These are phyloP conservation scores for Laetiporus sulphureus DNA, from an alignment of 1,284 basidiomycete species.

Conservation along the genomic window DNA sequence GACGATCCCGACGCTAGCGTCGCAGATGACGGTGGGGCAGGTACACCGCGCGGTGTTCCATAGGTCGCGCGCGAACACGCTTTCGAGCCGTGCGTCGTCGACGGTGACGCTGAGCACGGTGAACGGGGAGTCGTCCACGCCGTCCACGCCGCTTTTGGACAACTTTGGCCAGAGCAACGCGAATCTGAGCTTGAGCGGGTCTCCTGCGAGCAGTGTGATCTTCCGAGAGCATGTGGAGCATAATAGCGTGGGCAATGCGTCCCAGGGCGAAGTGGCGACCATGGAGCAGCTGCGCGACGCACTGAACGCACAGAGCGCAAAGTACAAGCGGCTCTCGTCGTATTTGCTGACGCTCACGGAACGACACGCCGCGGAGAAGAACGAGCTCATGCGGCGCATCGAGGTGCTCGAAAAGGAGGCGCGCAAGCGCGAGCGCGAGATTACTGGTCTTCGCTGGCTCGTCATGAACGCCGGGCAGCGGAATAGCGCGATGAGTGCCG, in stretches of 20 bases:
- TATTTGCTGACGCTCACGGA: slow-evolving; percentile 35
- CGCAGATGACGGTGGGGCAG: slow-evolving; percentile 6
- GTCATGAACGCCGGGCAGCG: slow-evolving; percentile 29
- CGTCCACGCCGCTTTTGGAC: no score
- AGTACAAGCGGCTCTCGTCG: slow-evolving; percentile 31
- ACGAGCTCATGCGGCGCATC: slow-evolving; percentile 31
- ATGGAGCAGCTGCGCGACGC: slow-evolving; percentile 25
- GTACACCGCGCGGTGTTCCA: slow-evolving; percentile 8
- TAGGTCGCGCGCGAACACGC: slow-evolving; percentile 6
- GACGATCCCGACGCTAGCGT: slow-evolving; percentile 7
- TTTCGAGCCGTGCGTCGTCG: slow-evolving; percentile 2
- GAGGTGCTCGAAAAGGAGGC: slow-evolving; percentile 36
- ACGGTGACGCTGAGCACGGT: no score
- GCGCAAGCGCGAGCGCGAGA: slow-evolving; percentile 37
- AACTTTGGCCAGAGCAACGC: no score
- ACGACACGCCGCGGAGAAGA: slow-evolving; percentile 37
- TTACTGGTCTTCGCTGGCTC: slow-evolving; percentile 43
- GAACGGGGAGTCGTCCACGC: no score
- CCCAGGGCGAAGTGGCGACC: slow-evolving; percentile 15
- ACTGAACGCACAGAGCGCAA: slow-evolving; percentile 26
- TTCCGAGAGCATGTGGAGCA: no score
- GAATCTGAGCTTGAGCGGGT: no score
- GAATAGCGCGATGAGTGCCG: not conserved
- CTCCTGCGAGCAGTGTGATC: no score
- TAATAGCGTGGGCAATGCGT: not conserved